These are phyloP conservation scores for Clarireedia hainanense DNA, from an alignment of 2,329 filamentous ascomycete genomes.

Conservation along the genomic window DNA sequence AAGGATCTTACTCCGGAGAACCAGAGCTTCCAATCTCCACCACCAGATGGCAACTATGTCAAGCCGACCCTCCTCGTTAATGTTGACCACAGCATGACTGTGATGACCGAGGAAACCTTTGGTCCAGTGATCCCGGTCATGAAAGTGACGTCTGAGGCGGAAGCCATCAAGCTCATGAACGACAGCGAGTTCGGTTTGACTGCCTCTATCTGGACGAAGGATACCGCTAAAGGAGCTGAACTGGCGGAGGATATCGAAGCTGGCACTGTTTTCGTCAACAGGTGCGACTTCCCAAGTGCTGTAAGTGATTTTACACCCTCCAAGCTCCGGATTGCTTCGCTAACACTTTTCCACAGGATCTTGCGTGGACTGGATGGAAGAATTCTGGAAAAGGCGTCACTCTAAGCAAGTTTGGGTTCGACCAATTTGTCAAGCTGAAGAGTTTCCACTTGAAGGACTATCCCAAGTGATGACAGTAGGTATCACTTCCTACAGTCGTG, in stretches of 20 bases:
- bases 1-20: constrained; percentile 79
- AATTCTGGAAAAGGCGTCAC: constrained; percentile 91
- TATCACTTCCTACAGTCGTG: constrained; percentile 6
- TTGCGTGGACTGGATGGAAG: constrained; percentile 98
- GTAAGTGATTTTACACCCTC: constrained; percentile 45
- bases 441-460: constrained; percentile 88
- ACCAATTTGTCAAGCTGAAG: constrained; percentile 94
- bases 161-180: constrained; percentile 84
- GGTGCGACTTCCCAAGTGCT: constrained; percentile 85
- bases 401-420: constrained; percentile 82
- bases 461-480: constrained; percentile 36
- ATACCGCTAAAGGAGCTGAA: constrained; percentile 65
- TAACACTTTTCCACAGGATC: constrained; percentile 49
- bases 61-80: constrained; percentile 74
- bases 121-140: constrained; percentile 87
- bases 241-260: constrained; percentile 78
- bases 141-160: constrained; percentile 72
- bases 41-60: constrained; percentile 79
- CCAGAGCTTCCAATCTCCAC: constrained; percentile 63
- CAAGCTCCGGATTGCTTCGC: constrained; percentile 14
- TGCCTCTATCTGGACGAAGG: constrained; percentile 96
- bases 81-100: constrained; percentile 73
- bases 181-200: constrained; percentile 91
- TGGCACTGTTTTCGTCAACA: constrained; percentile 92
- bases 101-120: constrained; percentile 94